Evolutionary conservation across 2,329 filamentous ascomycete species (phyloP), one percentile per base, ranked within the genome.

Genomic region (Parasarocladium wereldwijsianum): DNA sequence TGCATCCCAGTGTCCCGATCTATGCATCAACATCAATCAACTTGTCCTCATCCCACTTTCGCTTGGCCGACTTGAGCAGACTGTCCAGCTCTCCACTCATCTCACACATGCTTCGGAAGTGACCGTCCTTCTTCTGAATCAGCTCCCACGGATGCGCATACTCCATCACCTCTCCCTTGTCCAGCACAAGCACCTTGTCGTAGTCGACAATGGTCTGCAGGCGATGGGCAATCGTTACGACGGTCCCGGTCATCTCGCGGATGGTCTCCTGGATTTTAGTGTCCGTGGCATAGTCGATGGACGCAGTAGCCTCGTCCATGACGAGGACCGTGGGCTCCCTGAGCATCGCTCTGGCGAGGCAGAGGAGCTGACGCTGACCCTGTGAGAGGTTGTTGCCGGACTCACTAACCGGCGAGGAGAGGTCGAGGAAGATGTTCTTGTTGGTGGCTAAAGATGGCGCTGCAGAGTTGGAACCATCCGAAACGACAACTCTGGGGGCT

Each of bases 261-360:
- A 98, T 86, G 0, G 90, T 96, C 44, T 83, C 84, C 55, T 98
- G 90, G 41, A 98, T 96, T 59, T 93, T 94, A 29, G 77, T 67
- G 46, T 98, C 90, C 2, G 90, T 98, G 5, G 76, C 79, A 54
- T 96, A 96, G 57, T 98, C 90, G 46, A 98, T 96, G 0, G 83
- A 93, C 0, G 90, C 90, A 1, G 90, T 98, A 1, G 90, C 90
- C 60, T 98, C 90, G 53, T 98, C 90, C 90, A 98, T 96, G 47
- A 98, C 78, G n/a, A 98, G 64, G 2, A 98, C 85, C 39, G 81
- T 86, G 0, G 90, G 86, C 19, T 73, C 71, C 56, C 93, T 94
- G 38, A 98, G 76, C 41, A 98, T 72, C 0, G 90, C 90, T 32
- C 90, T 77, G 0, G 87, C 90, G 8, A 98, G 72, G 49, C 90